A percentile compares a stretch with the other conserved stretches of the same genome.
Evolutionary conservation across 371 early-diverging fungal species (phyloP).

Genomic region (Rhizopus microsporus): DNA sequence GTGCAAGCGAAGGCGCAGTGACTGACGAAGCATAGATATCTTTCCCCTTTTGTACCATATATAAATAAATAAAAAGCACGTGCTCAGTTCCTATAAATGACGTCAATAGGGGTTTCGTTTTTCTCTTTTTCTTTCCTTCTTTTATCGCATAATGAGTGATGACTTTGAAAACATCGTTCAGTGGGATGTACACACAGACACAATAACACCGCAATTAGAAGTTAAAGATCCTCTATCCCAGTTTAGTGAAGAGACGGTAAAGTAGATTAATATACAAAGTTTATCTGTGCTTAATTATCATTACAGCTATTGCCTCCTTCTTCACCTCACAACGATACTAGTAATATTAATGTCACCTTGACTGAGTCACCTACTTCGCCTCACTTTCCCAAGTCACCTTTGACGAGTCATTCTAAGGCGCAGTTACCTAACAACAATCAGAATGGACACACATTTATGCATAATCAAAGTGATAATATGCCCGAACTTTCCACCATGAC

Average conservation of each 20-base stretch:
- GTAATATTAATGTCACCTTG: background rate
- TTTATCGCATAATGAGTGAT: slow-evolving; percentile 22
- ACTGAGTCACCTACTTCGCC: background rate
- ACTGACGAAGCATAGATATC: slow-evolving; percentile 64
- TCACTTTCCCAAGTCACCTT: background rate
- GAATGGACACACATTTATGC: too few relatives aligned
- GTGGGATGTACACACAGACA: slow-evolving; percentile 35
- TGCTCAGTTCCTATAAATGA: slow-evolving; percentile 2
- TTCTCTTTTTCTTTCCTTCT: slow-evolving; percentile 1
- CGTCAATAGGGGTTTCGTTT: slow-evolving; percentile 1
- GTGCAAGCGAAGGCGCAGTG: slow-evolving; percentile 81
- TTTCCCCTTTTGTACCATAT: too few relatives aligned
- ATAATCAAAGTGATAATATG: background rate
- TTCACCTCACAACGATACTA: background rate
- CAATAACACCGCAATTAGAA: slow-evolving; percentile 24
- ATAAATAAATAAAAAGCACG: background rate
- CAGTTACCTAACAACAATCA: background rate
- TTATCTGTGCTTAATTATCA: background rate
- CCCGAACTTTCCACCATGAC: slow-evolving; percentile 27
- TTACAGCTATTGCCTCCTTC: slow-evolving; percentile 1
- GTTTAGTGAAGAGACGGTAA: slow-evolving; percentile 11
- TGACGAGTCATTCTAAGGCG: background rate
- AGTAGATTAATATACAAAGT: background rate
- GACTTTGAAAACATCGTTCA: slow-evolving; percentile 25
- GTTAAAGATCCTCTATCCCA: slow-evolving; percentile 32